Percentiles rank a stretch among this genome's conserved stretches.
Evolutionary conservation across 495 filamentous ascomycete species (phyloP).

Genomic region (Mytilinidion resinicola): DNA sequence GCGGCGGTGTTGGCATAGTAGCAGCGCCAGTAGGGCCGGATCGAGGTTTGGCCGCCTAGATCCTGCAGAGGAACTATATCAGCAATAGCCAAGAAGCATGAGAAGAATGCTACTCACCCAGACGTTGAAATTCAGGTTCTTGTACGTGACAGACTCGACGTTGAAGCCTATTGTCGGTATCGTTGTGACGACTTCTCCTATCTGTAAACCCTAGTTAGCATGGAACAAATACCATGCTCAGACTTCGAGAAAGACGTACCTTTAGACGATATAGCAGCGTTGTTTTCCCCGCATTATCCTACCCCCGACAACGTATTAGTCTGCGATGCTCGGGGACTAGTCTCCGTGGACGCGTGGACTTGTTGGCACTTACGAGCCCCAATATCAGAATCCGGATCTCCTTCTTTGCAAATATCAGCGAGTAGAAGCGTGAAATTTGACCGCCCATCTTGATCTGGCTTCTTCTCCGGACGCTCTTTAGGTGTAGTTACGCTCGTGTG

Average conservation of each 20-base stretch:
- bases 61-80: constrained; percentile 49
- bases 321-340: not conserved
- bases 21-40: constrained; percentile 97
- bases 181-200: constrained; percentile 96
- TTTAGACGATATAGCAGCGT: constrained; percentile 94
- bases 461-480: not conserved
- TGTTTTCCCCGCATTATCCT: constrained; percentile 99
- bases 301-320: constrained; percentile 20
- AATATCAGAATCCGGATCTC: constrained; percentile 95
- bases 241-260: constrained; percentile 44
- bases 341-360: too few relatives aligned
- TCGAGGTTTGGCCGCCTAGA: constrained; percentile 89
- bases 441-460: constrained; percentile 59
- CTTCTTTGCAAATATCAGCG: constrained; percentile 82
- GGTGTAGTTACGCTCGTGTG: not conserved
- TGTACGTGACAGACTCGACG: constrained; percentile 95
- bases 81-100: constrained; percentile 1
- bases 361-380: constrained; percentile 62
- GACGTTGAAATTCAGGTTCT: constrained; percentile 96
- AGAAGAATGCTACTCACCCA: constrained; percentile 56
- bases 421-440: constrained; percentile 53
- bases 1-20: constrained; percentile 99
- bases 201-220: constrained; percentile 46
- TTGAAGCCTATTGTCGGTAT: constrained; percentile 99
- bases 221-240: not conserved